A percentile compares a stretch with the other conserved stretches of the same genome.
These are phyloP conservation scores for Graphilbum ipis-grandicollis DNA, from an alignment of 2,329 filamentous ascomycete species.

Conservation along the genomic window DNA sequence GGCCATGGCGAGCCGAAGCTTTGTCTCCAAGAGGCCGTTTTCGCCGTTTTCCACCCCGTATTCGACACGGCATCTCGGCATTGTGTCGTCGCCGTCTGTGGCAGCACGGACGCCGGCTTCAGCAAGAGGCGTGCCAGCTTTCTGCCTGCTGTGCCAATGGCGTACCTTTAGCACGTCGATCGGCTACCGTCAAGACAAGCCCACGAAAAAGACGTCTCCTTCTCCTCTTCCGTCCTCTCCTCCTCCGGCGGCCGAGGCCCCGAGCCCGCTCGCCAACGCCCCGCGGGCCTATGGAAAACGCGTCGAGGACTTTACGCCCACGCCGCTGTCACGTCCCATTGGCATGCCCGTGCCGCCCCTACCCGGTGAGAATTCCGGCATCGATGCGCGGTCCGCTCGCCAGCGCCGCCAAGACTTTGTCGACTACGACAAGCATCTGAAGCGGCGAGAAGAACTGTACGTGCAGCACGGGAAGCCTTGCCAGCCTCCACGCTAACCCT, in stretches of 20 bases:
- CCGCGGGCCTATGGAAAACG: conserved; percentile 42
- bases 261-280: conserved; percentile 31
- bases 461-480: conserved; percentile 8
- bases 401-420: conserved; percentile 67
- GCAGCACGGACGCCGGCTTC: background rate
- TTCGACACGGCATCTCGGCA: background rate
- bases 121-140: background rate
- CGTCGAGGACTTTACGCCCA: conserved; percentile 36
- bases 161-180: conserved; percentile 9
- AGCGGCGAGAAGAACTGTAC: conserved; percentile 59
- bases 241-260: conserved; percentile 1
- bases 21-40: no score
- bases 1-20: background rate
- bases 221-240: conserved; percentile 7
- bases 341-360: conserved; percentile 60
- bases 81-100: background rate
- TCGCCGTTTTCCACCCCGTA: no score
- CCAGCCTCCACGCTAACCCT: background rate
- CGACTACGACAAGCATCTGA: conserved; percentile 70
- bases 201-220: no score
- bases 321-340: conserved; percentile 54
- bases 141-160: conserved; percentile 34
- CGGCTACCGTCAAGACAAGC: no score
- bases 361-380: conserved; percentile 65
- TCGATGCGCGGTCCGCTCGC: conserved; percentile 47